Percentiles rank a stretch among this genome's conserved stretches.
These are phyloP conservation scores for Phytophthora megakarya DNA, from an alignment of 352 stramenopile genomes.

Conservation along the genomic window DNA sequence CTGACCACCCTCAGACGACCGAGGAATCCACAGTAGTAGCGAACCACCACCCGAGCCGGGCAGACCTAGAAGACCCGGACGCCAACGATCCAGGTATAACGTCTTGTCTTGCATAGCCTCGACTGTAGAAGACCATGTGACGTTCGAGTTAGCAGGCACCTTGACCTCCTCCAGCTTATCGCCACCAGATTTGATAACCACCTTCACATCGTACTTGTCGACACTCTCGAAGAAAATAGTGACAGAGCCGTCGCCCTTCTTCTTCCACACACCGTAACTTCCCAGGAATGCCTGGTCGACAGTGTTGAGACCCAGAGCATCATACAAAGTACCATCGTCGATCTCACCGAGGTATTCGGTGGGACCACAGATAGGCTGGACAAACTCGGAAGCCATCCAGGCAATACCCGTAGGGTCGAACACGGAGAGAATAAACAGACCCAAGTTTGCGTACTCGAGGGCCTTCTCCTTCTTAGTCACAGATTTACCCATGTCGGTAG, in stretches of 20 bases:
- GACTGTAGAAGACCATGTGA: constrained; percentile 29
- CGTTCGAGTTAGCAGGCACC: constrained; percentile 20
- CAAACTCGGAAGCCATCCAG: constrained; percentile 51
- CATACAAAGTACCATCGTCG: constrained; percentile 46
- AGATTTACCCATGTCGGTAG: constrained; percentile 35
- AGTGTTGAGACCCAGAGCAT: constrained; percentile 47
- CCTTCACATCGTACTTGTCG: constrained; percentile 23
- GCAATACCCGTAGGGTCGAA: constrained; percentile 60
- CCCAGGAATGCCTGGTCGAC: constrained; percentile 47
- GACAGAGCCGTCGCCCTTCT: constrained; percentile 37
- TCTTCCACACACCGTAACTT: constrained; percentile 51
- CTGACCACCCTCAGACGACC: constrained; percentile 33
- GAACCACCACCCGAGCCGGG: constrained; percentile 29
- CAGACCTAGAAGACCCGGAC: constrained; percentile 24
- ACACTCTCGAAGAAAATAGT: constrained; percentile 33
- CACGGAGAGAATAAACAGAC: constrained; percentile 46
- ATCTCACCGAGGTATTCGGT: constrained; percentile 52
- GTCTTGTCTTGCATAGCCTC: constrained; percentile 36
- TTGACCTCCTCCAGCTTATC: constrained; percentile 27
- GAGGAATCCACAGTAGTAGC: constrained; percentile 31
- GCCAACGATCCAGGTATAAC: constrained; percentile 37
- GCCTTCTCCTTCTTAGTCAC: constrained; percentile 30
- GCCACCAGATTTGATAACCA: constrained; percentile 38
- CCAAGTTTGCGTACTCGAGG: constrained; percentile 32
- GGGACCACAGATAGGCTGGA: constrained; percentile 62